A percentile compares a stretch with the other conserved stretches of the same genome.
These are phyloP conservation scores for Alternaria viburni DNA, from an alignment of 2,329 filamentous ascomycete genomes.

Conservation along the genomic window DNA sequence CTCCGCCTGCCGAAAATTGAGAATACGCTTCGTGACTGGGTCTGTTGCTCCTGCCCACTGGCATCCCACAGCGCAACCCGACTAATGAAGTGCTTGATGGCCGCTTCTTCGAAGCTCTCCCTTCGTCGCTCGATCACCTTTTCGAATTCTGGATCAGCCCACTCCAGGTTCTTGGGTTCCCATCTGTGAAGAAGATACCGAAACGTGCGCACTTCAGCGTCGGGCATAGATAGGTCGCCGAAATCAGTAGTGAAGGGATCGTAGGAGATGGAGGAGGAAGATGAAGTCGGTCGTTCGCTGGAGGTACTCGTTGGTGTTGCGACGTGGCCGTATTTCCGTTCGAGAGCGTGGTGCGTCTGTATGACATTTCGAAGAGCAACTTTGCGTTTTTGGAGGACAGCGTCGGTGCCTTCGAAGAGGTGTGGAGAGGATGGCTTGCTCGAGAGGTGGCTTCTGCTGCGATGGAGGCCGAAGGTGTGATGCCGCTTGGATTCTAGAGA, in stretches of 20 bases:
- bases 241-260: slow-evolving; percentile 24
- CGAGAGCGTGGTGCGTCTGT: slow-evolving; percentile 24
- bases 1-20: slow-evolving; percentile 2
- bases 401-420: slow-evolving; percentile 24
- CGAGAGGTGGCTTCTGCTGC: slow-evolving; percentile 9
- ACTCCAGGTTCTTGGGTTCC: neutral
- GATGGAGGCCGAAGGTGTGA: slow-evolving; percentile 13
- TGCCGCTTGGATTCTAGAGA: slow-evolving; percentile 11
- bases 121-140: slow-evolving; percentile 10
- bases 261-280: slow-evolving; percentile 10
- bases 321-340: slow-evolving; percentile 6
- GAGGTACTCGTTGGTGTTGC: slow-evolving; percentile 7
- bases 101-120: slow-evolving; percentile 25
- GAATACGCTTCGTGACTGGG: slow-evolving; percentile 2
- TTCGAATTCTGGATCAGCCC: slow-evolving; percentile 24
- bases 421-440: neutral
- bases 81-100: slow-evolving; percentile 29
- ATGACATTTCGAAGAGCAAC: slow-evolving; percentile 21
- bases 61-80: slow-evolving; percentile 29
- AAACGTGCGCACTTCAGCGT: slow-evolving; percentile 31
- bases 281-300: slow-evolving; percentile 5
- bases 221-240: slow-evolving; percentile 14
- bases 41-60: slow-evolving; percentile 14
- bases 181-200: slow-evolving; percentile 28
- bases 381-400: slow-evolving; percentile 20